Evolutionary conservation across 176 grass and related monocot species (phyloP).

Genomic region (Melocanna baccifera): DNA sequence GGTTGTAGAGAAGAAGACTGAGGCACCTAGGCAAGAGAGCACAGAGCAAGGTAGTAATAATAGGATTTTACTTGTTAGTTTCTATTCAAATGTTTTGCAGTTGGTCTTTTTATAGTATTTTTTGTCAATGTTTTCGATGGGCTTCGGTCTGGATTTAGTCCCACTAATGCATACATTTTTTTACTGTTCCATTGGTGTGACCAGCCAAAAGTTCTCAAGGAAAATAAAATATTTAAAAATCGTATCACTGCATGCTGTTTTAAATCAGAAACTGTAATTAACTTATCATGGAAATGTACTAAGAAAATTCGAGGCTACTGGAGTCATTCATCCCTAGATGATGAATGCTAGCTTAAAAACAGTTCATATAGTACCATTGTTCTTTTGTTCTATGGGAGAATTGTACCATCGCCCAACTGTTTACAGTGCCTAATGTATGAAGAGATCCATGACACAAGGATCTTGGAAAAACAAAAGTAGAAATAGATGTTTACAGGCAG

Average conservation of each 20-base stretch:
- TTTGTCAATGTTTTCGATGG: background rate
- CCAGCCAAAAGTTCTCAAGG: background rate
- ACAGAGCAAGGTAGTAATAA: slow-evolving; percentile 61
- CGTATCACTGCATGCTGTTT: background rate
- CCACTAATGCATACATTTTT: background rate
- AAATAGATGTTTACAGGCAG: background rate
- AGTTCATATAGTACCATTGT: background rate
- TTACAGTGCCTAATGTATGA: background rate
- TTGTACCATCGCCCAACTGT: background rate
- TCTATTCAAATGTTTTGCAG: background rate
- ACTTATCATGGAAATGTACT: background rate
- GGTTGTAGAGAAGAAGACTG: slow-evolving; percentile 48
- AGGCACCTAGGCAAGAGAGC: slow-evolving; percentile 42
- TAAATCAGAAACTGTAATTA: background rate
- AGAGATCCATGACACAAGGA: background rate
- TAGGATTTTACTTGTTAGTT: background rate
- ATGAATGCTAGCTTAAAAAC: background rate
- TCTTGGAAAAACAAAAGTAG: background rate
- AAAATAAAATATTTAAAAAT: background rate
- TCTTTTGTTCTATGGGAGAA: background rate
- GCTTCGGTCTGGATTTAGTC: background rate
- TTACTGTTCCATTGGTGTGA: slow-evolving; percentile 38
- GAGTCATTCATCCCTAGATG: background rate
- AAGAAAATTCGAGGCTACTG: background rate
- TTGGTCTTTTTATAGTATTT: background rate